Conservation (phyloP, 176 grass and related monocot genomes). For the Oropetium thomaeum region DNA sequence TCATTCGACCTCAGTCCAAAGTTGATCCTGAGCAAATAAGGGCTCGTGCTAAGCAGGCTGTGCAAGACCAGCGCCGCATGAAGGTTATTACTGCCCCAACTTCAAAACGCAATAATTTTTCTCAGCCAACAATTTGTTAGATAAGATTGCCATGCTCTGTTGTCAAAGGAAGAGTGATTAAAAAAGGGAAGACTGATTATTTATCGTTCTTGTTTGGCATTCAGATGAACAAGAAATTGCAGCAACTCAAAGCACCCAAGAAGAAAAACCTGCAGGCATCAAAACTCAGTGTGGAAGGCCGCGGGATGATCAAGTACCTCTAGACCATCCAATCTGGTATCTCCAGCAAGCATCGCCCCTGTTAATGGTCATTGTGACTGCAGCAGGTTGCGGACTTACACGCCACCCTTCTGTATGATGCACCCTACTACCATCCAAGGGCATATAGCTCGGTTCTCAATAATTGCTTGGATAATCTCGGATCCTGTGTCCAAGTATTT, state of each 20-base stretch:
- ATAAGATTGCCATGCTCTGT: background rate
- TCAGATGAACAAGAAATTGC: slow-evolving; percentile 96
- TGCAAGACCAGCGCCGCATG: slow-evolving; percentile 64
- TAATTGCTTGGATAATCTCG: slow-evolving; percentile 30
- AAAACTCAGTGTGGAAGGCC: slow-evolving; percentile 91
- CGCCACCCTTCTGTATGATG: too few species aligned
- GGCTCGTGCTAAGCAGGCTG: slow-evolving; percentile 77
- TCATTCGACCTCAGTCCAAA: slow-evolving; percentile 88
- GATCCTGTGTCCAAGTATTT: slow-evolving; percentile 34
- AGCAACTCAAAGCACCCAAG: slow-evolving; percentile 84
- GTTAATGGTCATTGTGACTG: background rate
- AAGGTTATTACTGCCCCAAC: slow-evolving; percentile 42
- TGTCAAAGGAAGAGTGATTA: background rate
- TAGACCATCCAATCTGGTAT: slow-evolving; percentile 22
- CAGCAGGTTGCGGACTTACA: slow-evolving; percentile 3
- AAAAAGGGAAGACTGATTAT: background rate
- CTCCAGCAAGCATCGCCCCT: background rate
- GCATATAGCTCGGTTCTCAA: slow-evolving; percentile 5
- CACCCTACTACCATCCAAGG: background rate
- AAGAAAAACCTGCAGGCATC: slow-evolving; percentile 95
- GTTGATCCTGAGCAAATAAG: slow-evolving; percentile 78
- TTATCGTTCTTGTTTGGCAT: background rate
- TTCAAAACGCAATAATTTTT: background rate
- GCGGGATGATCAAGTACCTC: slow-evolving; percentile 91
- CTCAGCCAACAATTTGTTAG: background rate